Evolutionary conservation across 306 rosid genomes (phyloP).

Genomic region (Cotoneaster glaucophyllus): DNA sequence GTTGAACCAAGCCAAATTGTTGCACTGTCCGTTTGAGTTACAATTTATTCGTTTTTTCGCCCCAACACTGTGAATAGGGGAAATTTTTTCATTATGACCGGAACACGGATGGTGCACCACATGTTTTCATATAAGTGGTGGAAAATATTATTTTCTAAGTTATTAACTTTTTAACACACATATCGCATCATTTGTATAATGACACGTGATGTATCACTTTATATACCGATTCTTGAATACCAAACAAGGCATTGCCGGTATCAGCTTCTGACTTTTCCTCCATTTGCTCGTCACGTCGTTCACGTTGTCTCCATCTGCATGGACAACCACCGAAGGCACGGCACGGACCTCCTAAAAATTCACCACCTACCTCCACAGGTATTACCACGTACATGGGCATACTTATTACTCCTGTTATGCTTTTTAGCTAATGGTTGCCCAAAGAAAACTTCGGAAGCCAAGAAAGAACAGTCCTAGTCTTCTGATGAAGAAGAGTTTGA

Average conservation of each 20-base stretch:
- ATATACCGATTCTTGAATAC: too few species aligned
- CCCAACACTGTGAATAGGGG: background rate
- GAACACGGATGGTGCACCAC: fast-evolving
- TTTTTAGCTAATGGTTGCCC: conserved; percentile 31
- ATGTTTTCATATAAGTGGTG: too few species aligned
- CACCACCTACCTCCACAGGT: conserved; percentile 21
- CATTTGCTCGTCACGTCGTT: conserved; percentile 53
- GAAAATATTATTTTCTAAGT: too few species aligned
- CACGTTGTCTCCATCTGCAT: conserved; percentile 15
- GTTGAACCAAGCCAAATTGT: background rate
- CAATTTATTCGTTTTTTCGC: background rate
- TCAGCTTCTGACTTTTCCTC: conserved; percentile 56
- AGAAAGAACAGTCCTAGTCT: conserved; percentile 30
- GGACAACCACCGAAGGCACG: conserved; percentile 15
- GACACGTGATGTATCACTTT: too few species aligned
- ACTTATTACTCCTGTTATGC: background rate
- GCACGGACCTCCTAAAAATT: conserved; percentile 13
- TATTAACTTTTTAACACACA: too few species aligned
- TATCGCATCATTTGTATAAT: fast-evolving
- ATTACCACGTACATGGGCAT: background rate
- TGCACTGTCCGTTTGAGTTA: background rate
- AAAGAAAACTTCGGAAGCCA: conserved; percentile 18
- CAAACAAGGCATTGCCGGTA: conserved; percentile 11
- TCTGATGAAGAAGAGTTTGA: conserved; percentile 58
- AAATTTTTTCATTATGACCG: too few species aligned